Base-by-base conservation (phyloP, 2,329 filamentous ascomycete species). In the Ascochyta viciae-villosae region DNA sequence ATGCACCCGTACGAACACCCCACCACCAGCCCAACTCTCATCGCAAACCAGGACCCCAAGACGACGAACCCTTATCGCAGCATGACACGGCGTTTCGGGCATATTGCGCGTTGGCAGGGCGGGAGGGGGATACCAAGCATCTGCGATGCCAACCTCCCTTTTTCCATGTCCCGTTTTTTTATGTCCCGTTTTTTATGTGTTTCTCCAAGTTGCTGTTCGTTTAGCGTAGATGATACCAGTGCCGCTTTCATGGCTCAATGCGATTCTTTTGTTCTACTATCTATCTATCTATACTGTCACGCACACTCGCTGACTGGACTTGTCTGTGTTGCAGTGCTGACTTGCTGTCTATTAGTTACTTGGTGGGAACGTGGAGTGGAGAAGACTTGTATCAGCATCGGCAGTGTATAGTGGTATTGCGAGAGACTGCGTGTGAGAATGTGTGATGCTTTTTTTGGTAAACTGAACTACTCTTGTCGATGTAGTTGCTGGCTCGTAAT, bases 151-250 rank as follows among this genome's bases (percentile, higher is more conserved):
- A 31, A 31, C 27, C 12, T 29, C 12, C 27, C 29, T 13, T 31
- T 31, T 16, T 16, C 16, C 16, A 16, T 16, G 16, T 16, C 16
- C 16, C 16, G 1, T 16, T 16, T 16, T 16, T 16, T 16, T 16
- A 16, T 16, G 16, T 16, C 16, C 16, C 16, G 16, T 16, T 16
- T 6, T 15, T 15, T 12, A n/a, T n/a, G 9, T 31, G 40, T 38
- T 16, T 22, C 7, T 26, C 26, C 22, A 23, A 26, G 26, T 40
- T 4, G 29, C 12, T 31, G 12, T 13, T 31, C 9, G 24, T 47
- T 52, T 52, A 53, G 49, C 43, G 48, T 26, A n/a, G 39, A 47
- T 53, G 54, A 57, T 57, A 57, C 54, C 54, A 49, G 46, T n/a
- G 49, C 43, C 49, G 4, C 10, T 27, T 23, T 10, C 24, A 22